Evolutionary conservation across 768 basidiomycete genomes (phyloP), one percentile per base, ranked within the genome.

Genomic region (Boletus speciosus): DNA sequence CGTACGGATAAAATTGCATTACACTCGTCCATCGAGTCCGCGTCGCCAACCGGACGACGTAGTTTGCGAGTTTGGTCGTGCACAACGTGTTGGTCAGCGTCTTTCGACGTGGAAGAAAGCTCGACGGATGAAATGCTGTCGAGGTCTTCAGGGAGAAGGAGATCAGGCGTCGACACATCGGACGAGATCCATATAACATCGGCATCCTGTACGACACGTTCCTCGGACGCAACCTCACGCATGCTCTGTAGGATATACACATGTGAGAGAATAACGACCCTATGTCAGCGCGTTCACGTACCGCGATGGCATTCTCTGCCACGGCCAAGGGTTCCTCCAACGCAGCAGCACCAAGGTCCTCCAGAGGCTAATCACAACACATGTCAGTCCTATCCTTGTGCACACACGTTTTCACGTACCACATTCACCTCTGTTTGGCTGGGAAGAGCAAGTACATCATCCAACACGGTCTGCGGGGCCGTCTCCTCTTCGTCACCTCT

Each of bases 11-110:
- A 25, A 48, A 67, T 54, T 5, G 52, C 39, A 21, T 57, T 52
- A 19, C 56, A 62, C 25, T 65, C 61, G 25, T 60, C 63, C 34
- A 45, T 32, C 35, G 63, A 65, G 16, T 57, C 56, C 6, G 5
- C 25, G 45, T 15, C 35, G 21, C 49, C 63, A 14, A 36, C 44
- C 16, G 46, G 54, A 16, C 4, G 43, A 21, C 9, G 55, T 47
- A 42, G 55, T 45, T 15, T n/a, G 6, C 41, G 49, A 36, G 16
- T 10, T 11, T 27, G 27, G 1, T 23, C 29, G 23, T 43, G n/a
- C 4, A 6, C 3, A 41, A 5, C 12, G 10, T 38, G 15, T 41
- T 23, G 39, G 14, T 36, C 48, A 39, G 27, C 4, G 9, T 38
- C 21, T 40, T 25, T 25, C 1, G 47, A 37, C 1, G n/a, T 16